Evolutionary conservation across 331 rosid species (phyloP).

Genomic region (Stylosanthes scabra): DNA sequence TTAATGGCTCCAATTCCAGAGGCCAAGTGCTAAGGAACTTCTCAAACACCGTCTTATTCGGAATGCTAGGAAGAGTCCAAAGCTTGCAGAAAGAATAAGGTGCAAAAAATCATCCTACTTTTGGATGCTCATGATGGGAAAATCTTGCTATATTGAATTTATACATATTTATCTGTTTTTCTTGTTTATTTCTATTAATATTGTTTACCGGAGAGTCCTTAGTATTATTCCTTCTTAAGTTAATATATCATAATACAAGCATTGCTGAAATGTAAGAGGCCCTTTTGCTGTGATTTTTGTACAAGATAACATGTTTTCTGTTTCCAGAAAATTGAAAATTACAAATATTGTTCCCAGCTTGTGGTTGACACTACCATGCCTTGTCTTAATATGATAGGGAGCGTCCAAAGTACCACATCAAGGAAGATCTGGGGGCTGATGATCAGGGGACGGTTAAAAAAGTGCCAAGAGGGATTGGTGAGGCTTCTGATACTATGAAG

Average conservation of each 20-base stretch:
- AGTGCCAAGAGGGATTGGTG: constrained; percentile 63
- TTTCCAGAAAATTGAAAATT: constrained; percentile 30
- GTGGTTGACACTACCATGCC: constrained; percentile 40
- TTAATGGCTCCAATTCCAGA: constrained; percentile 60
- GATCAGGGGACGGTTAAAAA: constrained; percentile 55
- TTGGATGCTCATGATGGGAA: constrained; percentile 3
- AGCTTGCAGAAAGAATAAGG: constrained; percentile 97
- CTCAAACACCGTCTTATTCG: constrained; percentile 90
- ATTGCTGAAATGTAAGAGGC: background rate
- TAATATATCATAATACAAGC: constrained; percentile 10
- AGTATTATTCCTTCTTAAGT: constrained; percentile 17
- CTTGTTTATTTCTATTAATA: constrained; percentile 12
- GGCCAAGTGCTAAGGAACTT: constrained; percentile 98
- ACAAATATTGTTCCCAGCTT: constrained; percentile 33
- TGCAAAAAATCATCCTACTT: constrained; percentile 32
- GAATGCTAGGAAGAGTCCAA: constrained; percentile 85
- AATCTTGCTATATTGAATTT: constrained; percentile 37
- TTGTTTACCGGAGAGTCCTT: background rate
- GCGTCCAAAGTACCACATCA: constrained; percentile 84
- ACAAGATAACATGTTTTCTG: constrained; percentile 27
- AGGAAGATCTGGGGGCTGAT: constrained; percentile 62
- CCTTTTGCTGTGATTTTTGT: constrained; percentile 16
- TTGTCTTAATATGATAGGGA: constrained; percentile 66
- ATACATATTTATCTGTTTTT: constrained; percentile 20
- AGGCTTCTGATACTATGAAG: constrained; percentile 76